Evolutionary conservation across 2,329 filamentous ascomycete species (phyloP).

Genomic region (Neofusicoccum umdonicola): DNA sequence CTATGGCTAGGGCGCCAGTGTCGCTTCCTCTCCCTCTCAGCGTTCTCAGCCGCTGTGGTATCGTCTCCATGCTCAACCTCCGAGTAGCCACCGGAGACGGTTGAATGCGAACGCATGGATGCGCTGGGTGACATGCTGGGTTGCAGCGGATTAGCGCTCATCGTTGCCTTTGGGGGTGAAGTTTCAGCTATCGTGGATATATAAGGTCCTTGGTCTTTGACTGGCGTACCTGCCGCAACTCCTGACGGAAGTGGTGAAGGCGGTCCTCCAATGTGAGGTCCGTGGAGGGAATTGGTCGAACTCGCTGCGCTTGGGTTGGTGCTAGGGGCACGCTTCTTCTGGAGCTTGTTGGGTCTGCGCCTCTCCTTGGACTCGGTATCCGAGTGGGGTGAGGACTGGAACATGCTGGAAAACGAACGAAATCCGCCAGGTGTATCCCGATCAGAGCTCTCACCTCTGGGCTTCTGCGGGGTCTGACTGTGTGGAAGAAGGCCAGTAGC

Average conservation of each 20-base stretch:
- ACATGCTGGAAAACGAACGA: slow-evolving; percentile 25
- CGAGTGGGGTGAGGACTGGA: slow-evolving; percentile 59
- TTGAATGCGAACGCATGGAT: slow-evolving; percentile 70
- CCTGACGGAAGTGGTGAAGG: slow-evolving; percentile 33
- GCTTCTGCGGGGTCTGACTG: slow-evolving; percentile 9
- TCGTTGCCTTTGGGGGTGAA: slow-evolving; percentile 15
- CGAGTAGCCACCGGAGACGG: slow-evolving; percentile 70
- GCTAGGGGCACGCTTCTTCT: slow-evolving; percentile 79
- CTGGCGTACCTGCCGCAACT: slow-evolving; percentile 26
- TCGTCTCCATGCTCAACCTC: slow-evolving; percentile 75
- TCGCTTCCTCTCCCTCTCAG: slow-evolving; percentile 56
- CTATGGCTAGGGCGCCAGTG: slow-evolving; percentile 65
- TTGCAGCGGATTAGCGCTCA: slow-evolving; percentile 27
- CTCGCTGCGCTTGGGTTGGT: slow-evolving; percentile 89
- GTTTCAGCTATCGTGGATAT: slow-evolving; percentile 15
- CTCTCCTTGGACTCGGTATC: slow-evolving; percentile 57
- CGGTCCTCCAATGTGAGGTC: slow-evolving; percentile 19
- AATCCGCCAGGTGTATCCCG: slow-evolving; percentile 10
- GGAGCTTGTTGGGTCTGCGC: slow-evolving; percentile 82
- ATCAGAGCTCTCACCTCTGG: slow-evolving; percentile 10
- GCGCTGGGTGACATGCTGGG: slow-evolving; percentile 71
- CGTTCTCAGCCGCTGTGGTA: slow-evolving; percentile 29
- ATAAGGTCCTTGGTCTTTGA: slow-evolving; percentile 28
- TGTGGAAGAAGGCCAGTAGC: slow-evolving; percentile 12
- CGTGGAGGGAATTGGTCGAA: slow-evolving; percentile 65